Evolutionary conservation across 2,329 filamentous ascomycete species (phyloP).

Genomic region (Pseudopithomyces maydicus): DNA sequence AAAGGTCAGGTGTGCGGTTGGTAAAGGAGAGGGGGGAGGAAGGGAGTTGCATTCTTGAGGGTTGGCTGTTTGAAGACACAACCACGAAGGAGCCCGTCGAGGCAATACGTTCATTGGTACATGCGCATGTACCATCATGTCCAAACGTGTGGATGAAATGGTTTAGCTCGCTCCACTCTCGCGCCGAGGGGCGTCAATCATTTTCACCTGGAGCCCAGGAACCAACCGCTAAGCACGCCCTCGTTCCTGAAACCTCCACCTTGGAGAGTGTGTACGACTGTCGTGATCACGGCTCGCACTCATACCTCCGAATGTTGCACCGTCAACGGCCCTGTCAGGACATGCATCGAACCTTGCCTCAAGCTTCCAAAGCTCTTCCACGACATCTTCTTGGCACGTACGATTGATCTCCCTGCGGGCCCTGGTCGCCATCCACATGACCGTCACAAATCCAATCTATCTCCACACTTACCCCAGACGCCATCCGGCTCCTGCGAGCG

Average conservation of each 20-base stretch:
- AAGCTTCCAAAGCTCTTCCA: conserved; percentile 1
- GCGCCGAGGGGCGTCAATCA: background rate
- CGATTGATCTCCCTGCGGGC: background rate
- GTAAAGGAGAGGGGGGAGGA: background rate
- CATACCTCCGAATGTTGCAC: conserved; percentile 5
- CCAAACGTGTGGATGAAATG: background rate
- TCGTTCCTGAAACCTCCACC: background rate
- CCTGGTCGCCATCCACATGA: conserved; percentile 17
- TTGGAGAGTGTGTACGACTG: background rate
- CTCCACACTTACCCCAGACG: conserved; percentile 26
- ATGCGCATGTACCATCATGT: background rate
- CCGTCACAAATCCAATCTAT: conserved; percentile 13
- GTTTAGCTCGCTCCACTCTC: background rate
- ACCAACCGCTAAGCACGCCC: background rate
- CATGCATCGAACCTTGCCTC: background rate
- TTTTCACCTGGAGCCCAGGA: background rate
- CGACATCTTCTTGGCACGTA: background rate
- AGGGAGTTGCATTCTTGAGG: background rate
- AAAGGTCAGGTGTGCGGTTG: background rate
- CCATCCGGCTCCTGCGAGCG: conserved; percentile 16
- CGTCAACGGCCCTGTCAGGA: background rate
- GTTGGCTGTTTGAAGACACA: background rate
- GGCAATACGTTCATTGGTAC: background rate
- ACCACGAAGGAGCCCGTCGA: background rate
- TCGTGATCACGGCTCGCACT: background rate